Conservation (phyloP, 192 early-diverging fungal species). For the Backusella psychrophila region DNA sequence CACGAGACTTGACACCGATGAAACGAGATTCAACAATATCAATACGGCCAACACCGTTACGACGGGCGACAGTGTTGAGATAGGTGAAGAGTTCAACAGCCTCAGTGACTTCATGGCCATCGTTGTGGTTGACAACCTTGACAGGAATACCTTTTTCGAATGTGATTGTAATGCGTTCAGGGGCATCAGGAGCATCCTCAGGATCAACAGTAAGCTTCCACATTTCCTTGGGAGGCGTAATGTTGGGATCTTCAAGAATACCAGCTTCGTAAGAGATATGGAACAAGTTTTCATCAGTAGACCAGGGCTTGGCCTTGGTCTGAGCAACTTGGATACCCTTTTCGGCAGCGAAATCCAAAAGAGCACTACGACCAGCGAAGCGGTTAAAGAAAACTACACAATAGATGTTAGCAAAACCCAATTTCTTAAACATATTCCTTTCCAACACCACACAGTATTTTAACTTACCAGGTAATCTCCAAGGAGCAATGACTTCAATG, state of each 20-base stretch:
- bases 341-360: constrained; percentile 88
- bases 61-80: constrained; percentile 91
- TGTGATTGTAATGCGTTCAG: constrained; percentile 90
- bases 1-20: constrained; percentile 98
- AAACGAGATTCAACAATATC: constrained; percentile 99
- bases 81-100: constrained; percentile 89
- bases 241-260: constrained; percentile 94
- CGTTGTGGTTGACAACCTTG: constrained; percentile 81
- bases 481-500: constrained; percentile 97
- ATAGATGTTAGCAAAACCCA: background rate
- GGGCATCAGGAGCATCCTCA: constrained; percentile 93
- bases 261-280: constrained; percentile 99
- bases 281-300: constrained; percentile 99
- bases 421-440: background rate
- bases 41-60: constrained; percentile 97
- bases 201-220: constrained; percentile 99
- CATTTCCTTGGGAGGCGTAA: constrained; percentile 96
- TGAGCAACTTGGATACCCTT: constrained; percentile 94
- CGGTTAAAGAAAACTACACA: constrained; percentile 87
- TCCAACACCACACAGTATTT: background rate
- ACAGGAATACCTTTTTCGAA: constrained; percentile 89
- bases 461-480: constrained; percentile 80
- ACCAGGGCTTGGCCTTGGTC: constrained; percentile 97
- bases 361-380: constrained; percentile 89
- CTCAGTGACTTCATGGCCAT: constrained; percentile 63